Evolutionary conservation across 495 filamentous ascomycete species (phyloP).

Genomic region (Penicillium canescens): DNA sequence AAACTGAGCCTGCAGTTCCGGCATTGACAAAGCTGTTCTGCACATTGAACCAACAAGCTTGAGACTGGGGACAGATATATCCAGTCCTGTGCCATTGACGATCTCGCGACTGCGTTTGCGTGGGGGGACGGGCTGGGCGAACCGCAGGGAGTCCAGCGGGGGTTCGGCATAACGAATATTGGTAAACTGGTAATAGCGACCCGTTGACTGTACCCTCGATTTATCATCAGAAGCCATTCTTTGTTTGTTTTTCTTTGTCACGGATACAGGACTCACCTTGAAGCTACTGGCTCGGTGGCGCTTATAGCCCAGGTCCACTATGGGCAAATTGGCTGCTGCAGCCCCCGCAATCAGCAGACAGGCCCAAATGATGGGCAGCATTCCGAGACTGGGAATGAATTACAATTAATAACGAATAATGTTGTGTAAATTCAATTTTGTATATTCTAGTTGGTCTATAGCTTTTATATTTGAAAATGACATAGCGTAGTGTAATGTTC

Average conservation of each 20-base stretch:
- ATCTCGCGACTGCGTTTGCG: neutral
- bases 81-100: too few relatives aligned
- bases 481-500: too few relatives aligned
- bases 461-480: too few relatives aligned
- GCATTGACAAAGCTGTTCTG: neutral
- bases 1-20: neutral
- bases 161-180: neutral
- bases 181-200: neutral
- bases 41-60: neutral
- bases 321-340: slow-evolving; percentile 4
- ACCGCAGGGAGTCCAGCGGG: neutral
- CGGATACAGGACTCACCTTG: neutral
- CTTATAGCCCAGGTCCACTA: slow-evolving; percentile 1
- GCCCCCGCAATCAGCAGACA: too few relatives aligned
- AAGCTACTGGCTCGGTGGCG: neutral
- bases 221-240: too few relatives aligned
- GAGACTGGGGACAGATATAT: too few relatives aligned
- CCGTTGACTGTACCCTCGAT: neutral
- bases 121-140: neutral
- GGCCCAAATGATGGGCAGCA: too few relatives aligned
- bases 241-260: too few relatives aligned
- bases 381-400: too few relatives aligned
- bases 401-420: too few relatives aligned
- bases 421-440: too few relatives aligned
- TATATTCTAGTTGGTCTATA: too few relatives aligned